Base-by-base conservation (phyloP, 2,329 filamentous ascomycete genomes). In the Sclerotinia borealis region DNA sequence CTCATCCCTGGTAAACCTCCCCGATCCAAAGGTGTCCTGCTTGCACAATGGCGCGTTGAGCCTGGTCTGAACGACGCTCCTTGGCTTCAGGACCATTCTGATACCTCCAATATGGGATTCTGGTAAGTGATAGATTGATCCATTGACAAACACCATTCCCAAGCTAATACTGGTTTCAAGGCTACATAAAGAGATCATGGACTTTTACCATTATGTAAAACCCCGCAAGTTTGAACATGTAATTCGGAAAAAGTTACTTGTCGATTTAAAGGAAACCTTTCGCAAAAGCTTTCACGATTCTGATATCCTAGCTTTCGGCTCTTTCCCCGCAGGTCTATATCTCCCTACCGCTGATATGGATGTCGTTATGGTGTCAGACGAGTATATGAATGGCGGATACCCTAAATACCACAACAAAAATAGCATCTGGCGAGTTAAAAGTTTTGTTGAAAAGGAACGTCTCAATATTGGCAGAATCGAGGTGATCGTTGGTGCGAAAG, bases 271-370 rank as follows among this genome's bases (percentile, higher is more conserved):
- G 56, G 72, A 74, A 22, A 80, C 82, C 2, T 81, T 96, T 71
- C 80, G 80, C 64, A 79, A 75, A 17, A 78, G 79, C 55, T 88
- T 79, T 15, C 27, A 19, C 7, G 83, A 85, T 52, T 85, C 87
- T 13, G 81, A 87, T 55, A 79, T 97, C 9, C 80, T 83, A 39
- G 82, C 88, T 11, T 99, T 99, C 74, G 95, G 95, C n/a, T 98
- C 95, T 0, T 99, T 93, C 76, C 93, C 92, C 69, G 92, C 92
- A 3, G 92, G 90, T 11, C 71, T 84, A 8, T 91, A 90, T 72
- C 79, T 91, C 11, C 88, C 88, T 8, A 87, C 90, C 1, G 92
- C 91, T 19, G 95, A 99, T 73, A 96, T 99, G 87, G 95, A 99
- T 74, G 80, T 99, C 54, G 95, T 96, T 3, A 83, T 95, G 59